Conservation (phyloP, 306 rosid species). For the Rosa rugosa region DNA sequence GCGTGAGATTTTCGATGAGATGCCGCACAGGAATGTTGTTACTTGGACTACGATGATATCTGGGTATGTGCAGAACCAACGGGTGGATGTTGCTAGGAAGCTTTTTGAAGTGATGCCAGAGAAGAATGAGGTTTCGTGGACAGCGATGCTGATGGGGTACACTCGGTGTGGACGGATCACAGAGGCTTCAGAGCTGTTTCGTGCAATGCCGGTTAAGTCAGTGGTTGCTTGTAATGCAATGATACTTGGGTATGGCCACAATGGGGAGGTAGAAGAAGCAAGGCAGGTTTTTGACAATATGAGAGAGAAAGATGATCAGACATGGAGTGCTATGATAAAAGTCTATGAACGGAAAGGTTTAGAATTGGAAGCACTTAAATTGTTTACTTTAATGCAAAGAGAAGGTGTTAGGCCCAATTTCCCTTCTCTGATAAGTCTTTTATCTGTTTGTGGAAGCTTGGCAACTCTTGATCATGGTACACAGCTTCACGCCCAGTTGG, state of each 20-base stretch:
- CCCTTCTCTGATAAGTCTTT: conserved; percentile 8
- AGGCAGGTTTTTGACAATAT: conserved; percentile 2
- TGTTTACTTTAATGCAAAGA: conserved; percentile 54
- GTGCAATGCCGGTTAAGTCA: conserved; percentile 36
- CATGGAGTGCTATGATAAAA: conserved; percentile 15
- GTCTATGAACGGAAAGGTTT: conserved; percentile 14
- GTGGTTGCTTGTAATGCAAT: conserved; percentile 11
- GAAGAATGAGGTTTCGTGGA: conserved; percentile 13
- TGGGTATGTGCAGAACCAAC: conserved; percentile 48
- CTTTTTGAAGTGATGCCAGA: conserved; percentile 18
- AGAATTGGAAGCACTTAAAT: conserved; percentile 30
- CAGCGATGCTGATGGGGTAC: conserved; percentile 13
- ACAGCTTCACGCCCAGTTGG: conserved; percentile 16
- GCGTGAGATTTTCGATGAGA: conserved; percentile 15
- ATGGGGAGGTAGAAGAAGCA: conserved; percentile 7
- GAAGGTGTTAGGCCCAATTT: conserved; percentile 43
- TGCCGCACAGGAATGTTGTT: conserved; percentile 34
- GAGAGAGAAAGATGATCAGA: conserved; percentile 10
- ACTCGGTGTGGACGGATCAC: conserved; percentile 11
- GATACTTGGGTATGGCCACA: conserved; percentile 10
- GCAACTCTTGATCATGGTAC: conserved; percentile 10
- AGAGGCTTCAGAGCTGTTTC: conserved; percentile 55
- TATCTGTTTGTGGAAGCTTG: conserved; percentile 15
- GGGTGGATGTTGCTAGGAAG: conserved; percentile 15
- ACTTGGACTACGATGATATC: conserved; percentile 62